These are phyloP conservation scores for Boletus bicolor DNA, from an alignment of 768 basidiomycete species.

Conservation along the genomic window DNA sequence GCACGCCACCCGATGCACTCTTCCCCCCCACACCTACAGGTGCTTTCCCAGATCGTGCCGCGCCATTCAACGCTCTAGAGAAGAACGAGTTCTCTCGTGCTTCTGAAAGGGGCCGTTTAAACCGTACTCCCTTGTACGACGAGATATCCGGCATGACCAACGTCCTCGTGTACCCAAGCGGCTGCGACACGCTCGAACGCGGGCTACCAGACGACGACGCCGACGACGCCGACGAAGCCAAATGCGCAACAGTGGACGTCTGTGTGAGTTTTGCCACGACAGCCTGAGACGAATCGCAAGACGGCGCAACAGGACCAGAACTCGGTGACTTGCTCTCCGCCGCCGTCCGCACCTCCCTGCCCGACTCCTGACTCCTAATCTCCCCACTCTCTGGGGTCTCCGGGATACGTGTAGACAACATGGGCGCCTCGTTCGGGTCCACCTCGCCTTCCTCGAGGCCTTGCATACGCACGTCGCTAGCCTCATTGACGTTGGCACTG, in stretches of 20 bases:
- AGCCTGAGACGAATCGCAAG: not conserved
- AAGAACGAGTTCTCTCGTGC: constrained; percentile 22
- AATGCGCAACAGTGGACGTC: not conserved
- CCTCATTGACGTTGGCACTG: not conserved
- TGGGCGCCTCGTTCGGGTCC: constrained; percentile 1
- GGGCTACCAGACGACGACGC: not conserved
- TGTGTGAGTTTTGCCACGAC: not conserved
- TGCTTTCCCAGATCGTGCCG: not conserved
- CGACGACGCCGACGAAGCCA: not conserved
- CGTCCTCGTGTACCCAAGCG: not conserved
- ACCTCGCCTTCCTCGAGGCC: constrained; percentile 17
- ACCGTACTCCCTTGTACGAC: constrained; percentile 20
- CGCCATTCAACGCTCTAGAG: constrained; percentile 19
- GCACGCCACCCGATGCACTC: not conserved
- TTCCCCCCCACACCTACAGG: not conserved
- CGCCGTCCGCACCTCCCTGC: not conserved
- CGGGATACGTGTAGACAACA: not conserved
- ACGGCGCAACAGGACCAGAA: not conserved
- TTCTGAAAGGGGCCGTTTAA: constrained; percentile 13
- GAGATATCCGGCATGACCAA: constrained; percentile 26
- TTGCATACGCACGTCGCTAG: not conserved
- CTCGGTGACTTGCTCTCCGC: not conserved
- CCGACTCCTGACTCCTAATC: constrained; percentile 6
- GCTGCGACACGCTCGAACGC: not conserved
- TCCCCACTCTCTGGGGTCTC: constrained; percentile 19